phyloP scores from a whole-genome alignment of 495 filamentous ascomycete genomes.

The Aspergillus saccharolyticus region DNA sequence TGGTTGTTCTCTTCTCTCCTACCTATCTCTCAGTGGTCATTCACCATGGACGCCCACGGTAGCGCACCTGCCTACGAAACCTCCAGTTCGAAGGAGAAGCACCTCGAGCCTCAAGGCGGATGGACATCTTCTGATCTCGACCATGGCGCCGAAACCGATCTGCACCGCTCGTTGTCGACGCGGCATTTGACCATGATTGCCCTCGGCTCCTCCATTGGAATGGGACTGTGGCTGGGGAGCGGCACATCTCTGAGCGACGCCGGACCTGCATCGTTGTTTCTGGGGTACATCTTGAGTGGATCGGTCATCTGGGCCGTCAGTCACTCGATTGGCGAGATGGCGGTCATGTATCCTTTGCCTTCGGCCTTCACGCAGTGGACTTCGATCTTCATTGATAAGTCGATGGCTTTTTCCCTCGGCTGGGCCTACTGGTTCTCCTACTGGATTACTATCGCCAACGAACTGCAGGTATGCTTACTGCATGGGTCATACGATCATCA shows the following conservation, averaged over 20 bases:
- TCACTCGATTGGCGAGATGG: constrained; percentile 42
- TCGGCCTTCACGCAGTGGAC: constrained; percentile 47
- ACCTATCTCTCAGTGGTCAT: neutral
- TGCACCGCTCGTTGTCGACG: constrained; percentile 25
- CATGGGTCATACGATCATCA: neutral
- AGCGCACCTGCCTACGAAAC: neutral
- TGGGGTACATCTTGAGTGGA: constrained; percentile 41
- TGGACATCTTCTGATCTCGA: constrained; percentile 6
- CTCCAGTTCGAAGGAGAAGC: constrained; percentile 12
- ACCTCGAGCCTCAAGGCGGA: neutral
- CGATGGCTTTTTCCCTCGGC: constrained; percentile 46
- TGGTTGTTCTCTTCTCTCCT: neutral
- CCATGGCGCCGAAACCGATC: constrained; percentile 24
- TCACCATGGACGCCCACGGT: neutral
- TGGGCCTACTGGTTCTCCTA: constrained; percentile 48
- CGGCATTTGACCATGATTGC: constrained; percentile 33
- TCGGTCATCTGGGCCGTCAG: constrained; percentile 33
- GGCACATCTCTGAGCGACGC: constrained; percentile 23
- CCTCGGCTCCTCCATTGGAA: constrained; percentile 30
- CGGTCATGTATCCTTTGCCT: constrained; percentile 51
- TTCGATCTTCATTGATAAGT: constrained; percentile 42
- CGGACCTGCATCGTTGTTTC: constrained; percentile 36
- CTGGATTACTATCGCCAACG: constrained; percentile 42
- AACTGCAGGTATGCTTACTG: constrained; percentile 29
- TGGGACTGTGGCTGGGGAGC: constrained; percentile 25